Evolutionary conservation across 441 rosid species (phyloP), one percentile per base, ranked within the genome.

Genomic region (Mallotus repandus): DNA sequence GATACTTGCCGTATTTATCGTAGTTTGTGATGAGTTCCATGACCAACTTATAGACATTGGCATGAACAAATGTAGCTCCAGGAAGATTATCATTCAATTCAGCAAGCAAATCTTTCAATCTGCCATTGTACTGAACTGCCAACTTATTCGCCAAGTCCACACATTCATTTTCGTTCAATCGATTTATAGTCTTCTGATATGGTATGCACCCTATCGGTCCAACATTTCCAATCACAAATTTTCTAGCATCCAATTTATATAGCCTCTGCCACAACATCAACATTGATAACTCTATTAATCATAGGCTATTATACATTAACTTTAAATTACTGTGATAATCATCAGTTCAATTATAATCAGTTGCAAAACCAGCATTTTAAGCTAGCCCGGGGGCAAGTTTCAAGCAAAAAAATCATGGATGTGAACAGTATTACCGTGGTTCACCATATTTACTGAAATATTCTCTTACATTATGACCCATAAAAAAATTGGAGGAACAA

Each of bases 181-280:
- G 96, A 60, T 88, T 94, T 52, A 91, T 81, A 3, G 91, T 82
- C 78, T 88, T 94, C 77, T 94, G 96, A 68, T 92, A 89, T 0
- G 99, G 97, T 69, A 92, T 91, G 86, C 97, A 92, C 3, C 99
- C 97, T 1, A 92, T 82, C 0, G 98, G 99, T 25, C 99, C 97
- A 3, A 94, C 97, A 49, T 91, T 89, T 0, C 92, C 94, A 0
- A 92, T 67, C 58, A 89, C 92, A 78, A 94, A 89, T 73, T 94
- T 94, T 69, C 99, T 71, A 3, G 94, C 99, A 80, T 86, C 99
- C 76, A 94, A 22, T 63, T 76, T 74, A 72, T 94, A 92, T 9
- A 94, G 84, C 73, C 98, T 89, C 99, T 94, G 94, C 78, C 69
- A 75, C 58, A 12, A 69, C 11, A 13, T 14, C 5, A 16, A 65